phyloP scores from a whole-genome alignment of 805 yeast genomes.

The Lipomyces yamanashiensis region DNA sequence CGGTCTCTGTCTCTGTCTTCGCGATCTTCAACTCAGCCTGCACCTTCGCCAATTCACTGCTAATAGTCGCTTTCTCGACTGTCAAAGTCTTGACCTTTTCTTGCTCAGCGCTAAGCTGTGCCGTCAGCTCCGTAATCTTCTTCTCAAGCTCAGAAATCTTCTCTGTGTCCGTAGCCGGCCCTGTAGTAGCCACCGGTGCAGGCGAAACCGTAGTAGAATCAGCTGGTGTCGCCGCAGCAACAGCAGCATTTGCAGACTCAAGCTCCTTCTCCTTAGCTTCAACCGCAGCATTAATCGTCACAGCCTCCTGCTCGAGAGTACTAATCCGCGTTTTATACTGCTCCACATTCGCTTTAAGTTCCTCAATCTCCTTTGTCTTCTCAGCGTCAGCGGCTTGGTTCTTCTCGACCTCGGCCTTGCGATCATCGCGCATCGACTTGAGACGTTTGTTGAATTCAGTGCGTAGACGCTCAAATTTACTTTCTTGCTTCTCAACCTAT shows the following conservation, averaged over 20 bases:
- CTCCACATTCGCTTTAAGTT: conserved; percentile 30
- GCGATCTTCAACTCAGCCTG: conserved; percentile 19
- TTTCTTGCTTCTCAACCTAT: conserved; percentile 24
- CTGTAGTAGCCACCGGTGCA: conserved; percentile 15
- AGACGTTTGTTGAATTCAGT: conserved; percentile 42
- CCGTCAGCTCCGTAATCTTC: conserved; percentile 43
- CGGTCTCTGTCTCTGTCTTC: conserved; percentile 28
- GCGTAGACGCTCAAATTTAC: conserved; percentile 31
- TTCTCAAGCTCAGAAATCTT: conserved; percentile 43
- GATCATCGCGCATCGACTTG: conserved; percentile 26
- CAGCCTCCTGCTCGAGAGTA: conserved; percentile 26
- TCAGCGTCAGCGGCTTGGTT: conserved; percentile 6
- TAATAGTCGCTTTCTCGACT: conserved; percentile 4
- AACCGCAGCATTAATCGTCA: conserved; percentile 27
- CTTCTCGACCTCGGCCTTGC: conserved; percentile 32
- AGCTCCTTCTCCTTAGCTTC: conserved; percentile 25
- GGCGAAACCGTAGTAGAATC: conserved; percentile 1
- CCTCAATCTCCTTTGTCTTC: conserved; percentile 37
- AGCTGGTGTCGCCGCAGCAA: conserved; percentile 7
- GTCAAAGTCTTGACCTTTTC: conserved; percentile 16
- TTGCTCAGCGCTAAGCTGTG: conserved; percentile 20
- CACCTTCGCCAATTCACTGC: conserved; percentile 21
- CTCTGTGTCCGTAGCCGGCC: neutral
- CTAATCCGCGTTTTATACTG: conserved; percentile 26
- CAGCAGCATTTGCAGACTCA: conserved; percentile 19